Percentiles rank a stretch among this genome's conserved stretches.
These are phyloP conservation scores for Penicillium flavigenum DNA, from an alignment of 495 filamentous ascomycete species.

Conservation along the genomic window DNA sequence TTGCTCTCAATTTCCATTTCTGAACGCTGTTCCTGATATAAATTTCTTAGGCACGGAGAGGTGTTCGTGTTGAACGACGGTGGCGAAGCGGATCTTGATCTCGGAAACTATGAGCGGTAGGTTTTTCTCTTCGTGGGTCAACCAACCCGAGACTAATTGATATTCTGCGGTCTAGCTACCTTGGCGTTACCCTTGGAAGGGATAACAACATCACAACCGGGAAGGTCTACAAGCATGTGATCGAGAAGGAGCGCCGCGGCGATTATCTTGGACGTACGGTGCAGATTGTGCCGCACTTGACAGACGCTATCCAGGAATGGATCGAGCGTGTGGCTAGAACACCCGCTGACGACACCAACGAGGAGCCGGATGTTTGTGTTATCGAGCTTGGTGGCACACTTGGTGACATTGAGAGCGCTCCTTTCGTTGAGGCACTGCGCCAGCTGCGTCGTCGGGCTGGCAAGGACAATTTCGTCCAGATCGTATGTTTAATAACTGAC, in stretches of 20 bases:
- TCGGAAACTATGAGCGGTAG: constrained; percentile 94
- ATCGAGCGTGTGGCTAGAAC: constrained; percentile 82
- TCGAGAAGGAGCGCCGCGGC: constrained; percentile 72
- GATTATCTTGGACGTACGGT: constrained; percentile 92
- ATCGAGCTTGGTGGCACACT: constrained; percentile 72
- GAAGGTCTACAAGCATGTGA: constrained; percentile 89
- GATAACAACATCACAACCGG: constrained; percentile 59
- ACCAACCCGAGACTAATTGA: constrained; percentile 82
- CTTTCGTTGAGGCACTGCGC: constrained; percentile 84
- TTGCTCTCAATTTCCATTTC: not conserved
- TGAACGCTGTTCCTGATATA: not conserved
- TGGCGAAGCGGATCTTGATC: constrained; percentile 85
- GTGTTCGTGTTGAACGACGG: constrained; percentile 74
- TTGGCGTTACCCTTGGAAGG: constrained; percentile 23
- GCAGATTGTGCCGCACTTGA: constrained; percentile 90
- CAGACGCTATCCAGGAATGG: constrained; percentile 89
- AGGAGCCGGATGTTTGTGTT: constrained; percentile 90
- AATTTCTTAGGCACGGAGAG: constrained; percentile 61
- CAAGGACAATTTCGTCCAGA: constrained; percentile 80
- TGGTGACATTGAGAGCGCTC: constrained; percentile 87
- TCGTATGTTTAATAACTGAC: constrained; percentile 71
- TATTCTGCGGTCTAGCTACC: constrained; percentile 16
- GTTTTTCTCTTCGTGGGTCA: constrained; percentile 65
- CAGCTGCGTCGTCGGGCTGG: constrained; percentile 72
- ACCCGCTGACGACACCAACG: constrained; percentile 80